phyloP scores from a whole-genome alignment of 441 rosid species.

The Euphorbia corollata region DNA sequence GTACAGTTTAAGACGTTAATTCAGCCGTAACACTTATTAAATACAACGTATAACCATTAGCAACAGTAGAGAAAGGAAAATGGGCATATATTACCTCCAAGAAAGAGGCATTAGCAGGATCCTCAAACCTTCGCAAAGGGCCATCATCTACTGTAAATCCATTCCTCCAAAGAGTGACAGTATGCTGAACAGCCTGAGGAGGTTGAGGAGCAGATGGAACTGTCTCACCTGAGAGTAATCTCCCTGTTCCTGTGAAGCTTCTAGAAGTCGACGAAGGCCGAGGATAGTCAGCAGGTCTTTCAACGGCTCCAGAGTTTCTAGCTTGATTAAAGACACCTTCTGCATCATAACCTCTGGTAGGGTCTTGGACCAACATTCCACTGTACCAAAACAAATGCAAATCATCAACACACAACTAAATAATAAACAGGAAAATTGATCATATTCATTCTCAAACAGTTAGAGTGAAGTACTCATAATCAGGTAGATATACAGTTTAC shows the following conservation, averaged over 20 bases:
- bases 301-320: constrained; percentile 70
- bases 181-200: constrained; percentile 67
- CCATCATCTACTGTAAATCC: constrained; percentile 94
- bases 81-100: constrained; percentile 52
- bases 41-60: not conserved
- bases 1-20: not conserved
- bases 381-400: constrained; percentile 25
- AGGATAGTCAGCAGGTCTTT: constrained; percentile 51
- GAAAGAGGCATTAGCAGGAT: constrained; percentile 84
- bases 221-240: constrained; percentile 76
- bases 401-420: not conserved
- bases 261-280: constrained; percentile 54
- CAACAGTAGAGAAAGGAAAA: not conserved
- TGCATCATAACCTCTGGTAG: constrained; percentile 58
- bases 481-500: not conserved
- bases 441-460: not conserved
- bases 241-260: constrained; percentile 77
- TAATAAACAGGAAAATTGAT: not conserved
- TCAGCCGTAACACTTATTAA: not conserved
- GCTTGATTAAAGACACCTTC: constrained; percentile 83
- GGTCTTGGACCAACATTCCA: constrained; percentile 96
- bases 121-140: constrained; percentile 78
- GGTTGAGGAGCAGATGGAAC: constrained; percentile 52
- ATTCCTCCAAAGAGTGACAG: constrained; percentile 78
- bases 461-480: not conserved